Base-by-base conservation (phyloP, 108 stramenopile species). In the Cyclotella baltica region DNA sequence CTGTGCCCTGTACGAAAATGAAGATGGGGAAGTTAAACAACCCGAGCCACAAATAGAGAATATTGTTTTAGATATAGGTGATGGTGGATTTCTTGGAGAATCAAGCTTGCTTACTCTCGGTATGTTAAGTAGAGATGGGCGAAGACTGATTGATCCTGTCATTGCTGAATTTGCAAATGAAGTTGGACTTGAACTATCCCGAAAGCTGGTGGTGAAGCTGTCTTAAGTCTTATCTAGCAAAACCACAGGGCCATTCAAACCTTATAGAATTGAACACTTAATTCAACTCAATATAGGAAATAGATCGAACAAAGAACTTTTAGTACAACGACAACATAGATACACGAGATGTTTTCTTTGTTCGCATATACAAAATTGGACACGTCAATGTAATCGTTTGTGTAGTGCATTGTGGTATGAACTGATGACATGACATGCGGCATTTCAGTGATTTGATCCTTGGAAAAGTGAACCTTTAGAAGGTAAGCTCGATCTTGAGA, bases 91-190 rank as follows among this genome's bases (percentile, higher is more conserved):
- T 18, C 47, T 63, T 1, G 40, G 71, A 37, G 80, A 71, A 20
- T 50, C 66, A 9, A 73, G 65, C 48, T 72, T 80, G 43, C 78
- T 93, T 19, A 86, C 80, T 18, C 66, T 95, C 10, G 73, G 83
- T 29, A 93, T 92, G 92, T 72, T 95, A 29, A 88, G 85, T 34
- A 68, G 75, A 0, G 72, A 81, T 65, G 92, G 89, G n/a, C 78
- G 88, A 75, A 85, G 80, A 55, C 64, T 92, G 46, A 87, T 95
- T 1, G 79, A 78, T 46, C 90, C 94, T 16, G 37, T 89, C 27
- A 64, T 95, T 30, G 30, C 73, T 23, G 90, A 93, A 68, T 90
- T 92, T 43, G 67, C 83, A 11, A 10, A 64, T 0, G 89, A 93
- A 78, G 79, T 88, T 27, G 89, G 92, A 27, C 58, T 69, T 9